Conservation (phyloP, 768 basidiomycete species). For the Boletellus ananas region DNA sequence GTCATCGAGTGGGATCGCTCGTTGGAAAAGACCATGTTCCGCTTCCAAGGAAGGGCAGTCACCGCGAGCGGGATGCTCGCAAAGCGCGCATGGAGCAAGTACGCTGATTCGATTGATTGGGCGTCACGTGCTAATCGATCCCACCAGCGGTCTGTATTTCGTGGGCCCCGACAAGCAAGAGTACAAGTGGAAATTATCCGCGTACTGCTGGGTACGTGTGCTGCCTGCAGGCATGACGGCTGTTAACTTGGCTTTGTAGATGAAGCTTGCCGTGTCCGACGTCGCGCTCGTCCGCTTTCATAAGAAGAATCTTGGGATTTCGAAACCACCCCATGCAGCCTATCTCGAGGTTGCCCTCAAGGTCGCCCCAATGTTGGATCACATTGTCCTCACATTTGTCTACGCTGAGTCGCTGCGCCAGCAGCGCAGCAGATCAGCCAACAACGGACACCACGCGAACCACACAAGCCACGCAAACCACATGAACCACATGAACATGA, state of each 20-base stretch:
- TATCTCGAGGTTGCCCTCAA: conserved; percentile 10
- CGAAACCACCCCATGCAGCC: not conserved
- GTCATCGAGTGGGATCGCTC: conserved; percentile 6
- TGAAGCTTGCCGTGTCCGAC: not conserved
- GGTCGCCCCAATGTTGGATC: conserved; percentile 10
- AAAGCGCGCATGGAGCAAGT: not conserved
- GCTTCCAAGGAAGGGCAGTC: not conserved
- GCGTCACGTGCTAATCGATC: not conserved
- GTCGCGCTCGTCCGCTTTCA: not conserved
- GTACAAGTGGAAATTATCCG: conserved; percentile 25
- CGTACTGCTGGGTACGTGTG: conserved; percentile 14
- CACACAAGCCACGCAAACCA: too few relatives aligned
- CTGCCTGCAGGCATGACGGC: too few relatives aligned
- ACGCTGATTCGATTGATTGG: not conserved
- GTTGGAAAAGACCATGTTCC: not conserved
- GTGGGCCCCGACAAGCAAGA: conserved; percentile 21
- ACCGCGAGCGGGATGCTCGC: not conserved
- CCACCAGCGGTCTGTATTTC: conserved; percentile 22
- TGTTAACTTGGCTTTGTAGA: not conserved
- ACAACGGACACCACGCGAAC: too few relatives aligned
- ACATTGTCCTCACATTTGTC: conserved; percentile 14
- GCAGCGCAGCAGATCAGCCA: not conserved
- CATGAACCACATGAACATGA: too few relatives aligned
- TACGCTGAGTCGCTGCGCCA: conserved; percentile 2
- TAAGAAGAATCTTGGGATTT: not conserved